A percentile compares a stretch with the other conserved stretches of the same genome.
These are phyloP conservation scores for Jasminum sambac DNA, from an alignment of 257 asterid species.

Conservation along the genomic window DNA sequence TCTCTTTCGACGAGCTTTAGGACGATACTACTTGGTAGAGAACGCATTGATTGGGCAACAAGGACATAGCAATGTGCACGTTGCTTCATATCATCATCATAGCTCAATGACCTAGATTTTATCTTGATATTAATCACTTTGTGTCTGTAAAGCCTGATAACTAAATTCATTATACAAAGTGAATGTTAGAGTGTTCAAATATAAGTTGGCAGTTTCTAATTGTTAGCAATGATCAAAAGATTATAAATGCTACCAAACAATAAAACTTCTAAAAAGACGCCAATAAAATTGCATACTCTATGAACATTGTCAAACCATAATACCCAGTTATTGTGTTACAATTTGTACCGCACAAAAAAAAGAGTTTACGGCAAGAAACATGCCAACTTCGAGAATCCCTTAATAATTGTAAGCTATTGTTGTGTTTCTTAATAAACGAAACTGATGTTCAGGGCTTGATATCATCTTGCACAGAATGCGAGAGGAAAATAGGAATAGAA, in stretches of 20 bases:
- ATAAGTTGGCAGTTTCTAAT: background rate
- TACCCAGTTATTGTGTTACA: no score
- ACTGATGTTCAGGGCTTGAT: background rate
- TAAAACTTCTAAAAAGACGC: no score
- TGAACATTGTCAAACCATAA: no score
- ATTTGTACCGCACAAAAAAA: no score
- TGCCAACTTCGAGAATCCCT: background rate
- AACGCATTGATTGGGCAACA: background rate
- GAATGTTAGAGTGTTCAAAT: background rate
- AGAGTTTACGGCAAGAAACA: no score
- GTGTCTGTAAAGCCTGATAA: no score
- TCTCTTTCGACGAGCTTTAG: no score
- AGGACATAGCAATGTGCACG: background rate
- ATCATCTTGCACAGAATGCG: background rate
- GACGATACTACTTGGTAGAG: no score
- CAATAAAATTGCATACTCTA: no score
- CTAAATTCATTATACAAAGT: background rate
- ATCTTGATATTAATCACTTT: no score
- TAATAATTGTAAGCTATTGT: background rate
- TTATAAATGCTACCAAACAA: no score
- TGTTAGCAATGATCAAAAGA: background rate
- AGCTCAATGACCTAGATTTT: background rate
- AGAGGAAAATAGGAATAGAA: background rate
- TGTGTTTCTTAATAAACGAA: background rate
- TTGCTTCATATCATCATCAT: background rate